These are phyloP conservation scores for Polygonum aviculare DNA, from an alignment of 148 eudicot species.

Conservation along the genomic window DNA sequence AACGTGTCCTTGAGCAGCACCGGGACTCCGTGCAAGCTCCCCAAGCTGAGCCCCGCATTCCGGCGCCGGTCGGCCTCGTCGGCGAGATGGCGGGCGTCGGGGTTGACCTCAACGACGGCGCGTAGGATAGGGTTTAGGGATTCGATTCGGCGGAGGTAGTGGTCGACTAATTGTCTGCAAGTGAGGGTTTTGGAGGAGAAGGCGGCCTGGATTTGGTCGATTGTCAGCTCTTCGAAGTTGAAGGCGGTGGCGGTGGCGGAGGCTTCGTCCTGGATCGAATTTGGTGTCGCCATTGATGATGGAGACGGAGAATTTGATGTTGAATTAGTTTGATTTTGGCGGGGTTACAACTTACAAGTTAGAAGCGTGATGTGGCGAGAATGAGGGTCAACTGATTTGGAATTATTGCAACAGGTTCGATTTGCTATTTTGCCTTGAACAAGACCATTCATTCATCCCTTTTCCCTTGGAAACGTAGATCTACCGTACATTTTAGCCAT, in stretches of 20 bases:
- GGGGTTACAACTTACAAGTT: not conserved
- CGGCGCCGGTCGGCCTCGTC: conserved; percentile 38
- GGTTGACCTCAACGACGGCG: conserved; percentile 55
- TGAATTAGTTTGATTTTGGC: not conserved
- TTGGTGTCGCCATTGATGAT: conserved; percentile 12
- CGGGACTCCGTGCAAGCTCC: conserved; percentile 55
- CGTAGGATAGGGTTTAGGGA: conserved; percentile 40
- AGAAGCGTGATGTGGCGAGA: not conserved
- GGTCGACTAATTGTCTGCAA: conserved; percentile 29
- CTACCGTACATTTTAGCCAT: no score
- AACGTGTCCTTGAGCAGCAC: conserved; percentile 63
- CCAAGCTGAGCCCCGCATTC: not conserved
- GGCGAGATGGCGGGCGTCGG: conserved; percentile 47
- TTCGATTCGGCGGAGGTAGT: conserved; percentile 31
- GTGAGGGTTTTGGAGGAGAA: conserved; percentile 28
- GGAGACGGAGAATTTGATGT: not conserved
- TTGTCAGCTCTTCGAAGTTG: conserved; percentile 14
- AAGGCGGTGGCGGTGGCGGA: conserved; percentile 9
- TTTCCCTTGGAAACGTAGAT: no score
- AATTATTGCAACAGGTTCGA: not conserved
- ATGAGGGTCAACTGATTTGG: not conserved
- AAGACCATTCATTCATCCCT: no score
- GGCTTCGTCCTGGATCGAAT: not conserved
- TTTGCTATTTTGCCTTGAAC: not conserved
- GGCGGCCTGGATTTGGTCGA: conserved; percentile 29